Evolutionary conservation across 2,329 filamentous ascomycete species (phyloP), one percentile per base, ranked within the genome.

Genomic region (Chrysoporthe austroafricana): DNA sequence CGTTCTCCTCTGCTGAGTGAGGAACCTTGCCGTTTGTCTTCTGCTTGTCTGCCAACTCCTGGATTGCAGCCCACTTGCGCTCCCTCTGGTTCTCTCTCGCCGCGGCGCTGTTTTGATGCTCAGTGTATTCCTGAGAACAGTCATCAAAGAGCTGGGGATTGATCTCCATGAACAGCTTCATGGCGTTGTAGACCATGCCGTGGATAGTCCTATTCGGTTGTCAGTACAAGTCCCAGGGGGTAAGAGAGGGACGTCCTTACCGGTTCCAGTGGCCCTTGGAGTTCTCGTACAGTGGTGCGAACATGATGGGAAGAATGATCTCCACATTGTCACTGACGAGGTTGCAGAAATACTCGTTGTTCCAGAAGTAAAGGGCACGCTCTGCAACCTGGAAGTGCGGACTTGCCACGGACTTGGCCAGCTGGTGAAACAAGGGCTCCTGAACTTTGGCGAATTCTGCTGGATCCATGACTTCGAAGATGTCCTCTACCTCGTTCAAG

Each of bases 131-230:
- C 76, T 97, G 95, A 46, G 96, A 97, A 81, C 96, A 99, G 77
- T 99, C 96, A 74, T 99, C 96, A 75, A 99, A 99, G 32, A 99
- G 87, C 78, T 97, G 94, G 11, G 96, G 96, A 78, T 98, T 98
- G 76, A 99, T 97, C 79, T 99, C 96, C 96, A 99, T 99, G 80
- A 99, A 99, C 48, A 99, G 87, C 79, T 99, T 99, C 96, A 99
- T 98, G 67, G 96, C 96, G 76, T 98, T 99, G 79, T 98, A 98
- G 13, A 99, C 96, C 95, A 99, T 98, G 77, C 96, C 96, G 77
- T 99, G 96, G 73, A 99, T 99, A 8, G 96, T 99, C 75, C 96
- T 98, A 72, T 1, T 8, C 43, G 6, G 62, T 11, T 16, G 34
- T 69, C 44, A 67, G 26, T 54, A 65, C 62, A 39, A 68, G 50